Conservation (phyloP, 176 grass and related monocot genomes). For the Eragrostis nindensis region DNA sequence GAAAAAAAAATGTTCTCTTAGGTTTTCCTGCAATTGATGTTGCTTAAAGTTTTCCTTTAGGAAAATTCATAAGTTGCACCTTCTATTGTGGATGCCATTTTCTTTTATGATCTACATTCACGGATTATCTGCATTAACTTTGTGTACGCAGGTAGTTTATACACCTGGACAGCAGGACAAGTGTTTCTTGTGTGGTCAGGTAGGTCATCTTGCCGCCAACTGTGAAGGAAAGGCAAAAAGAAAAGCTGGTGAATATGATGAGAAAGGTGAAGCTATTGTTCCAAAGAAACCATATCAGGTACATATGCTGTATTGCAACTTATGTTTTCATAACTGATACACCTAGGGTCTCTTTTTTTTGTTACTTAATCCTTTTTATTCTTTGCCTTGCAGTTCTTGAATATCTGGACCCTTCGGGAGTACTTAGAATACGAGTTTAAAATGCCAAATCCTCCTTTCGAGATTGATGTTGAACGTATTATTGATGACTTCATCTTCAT, state of each 20-base stretch:
- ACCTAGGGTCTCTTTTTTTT: neutral
- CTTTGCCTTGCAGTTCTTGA: slow-evolving; percentile 69
- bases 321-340: neutral
- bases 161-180: slow-evolving; percentile 96
- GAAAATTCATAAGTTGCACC: slow-evolving; percentile 1
- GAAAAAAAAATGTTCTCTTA: neutral
- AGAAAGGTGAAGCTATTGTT: slow-evolving; percentile 72
- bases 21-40: neutral
- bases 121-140: slow-evolving; percentile 24
- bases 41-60: neutral
- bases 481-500: slow-evolving; percentile 99
- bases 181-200: slow-evolving; percentile 97
- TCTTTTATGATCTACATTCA: slow-evolving; percentile 12
- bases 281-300: slow-evolving; percentile 98
- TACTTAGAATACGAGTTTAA: slow-evolving; percentile 96
- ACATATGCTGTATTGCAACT: slow-evolving; percentile 29
- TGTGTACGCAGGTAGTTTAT: slow-evolving; percentile 80
- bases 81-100: neutral
- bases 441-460: slow-evolving; percentile 84
- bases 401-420: slow-evolving; percentile 98
- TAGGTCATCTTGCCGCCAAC: slow-evolving; percentile 92
- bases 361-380: neutral
- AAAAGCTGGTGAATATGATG: slow-evolving; percentile 95
- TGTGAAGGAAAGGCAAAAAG: slow-evolving; percentile 95
- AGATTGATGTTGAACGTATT: slow-evolving; percentile 92